Percentiles rank a stretch among this genome's conserved stretches.
These are phyloP conservation scores for Emiliania huxleyi DNA, from an alignment of 78 protist species.

Conservation along the genomic window DNA sequence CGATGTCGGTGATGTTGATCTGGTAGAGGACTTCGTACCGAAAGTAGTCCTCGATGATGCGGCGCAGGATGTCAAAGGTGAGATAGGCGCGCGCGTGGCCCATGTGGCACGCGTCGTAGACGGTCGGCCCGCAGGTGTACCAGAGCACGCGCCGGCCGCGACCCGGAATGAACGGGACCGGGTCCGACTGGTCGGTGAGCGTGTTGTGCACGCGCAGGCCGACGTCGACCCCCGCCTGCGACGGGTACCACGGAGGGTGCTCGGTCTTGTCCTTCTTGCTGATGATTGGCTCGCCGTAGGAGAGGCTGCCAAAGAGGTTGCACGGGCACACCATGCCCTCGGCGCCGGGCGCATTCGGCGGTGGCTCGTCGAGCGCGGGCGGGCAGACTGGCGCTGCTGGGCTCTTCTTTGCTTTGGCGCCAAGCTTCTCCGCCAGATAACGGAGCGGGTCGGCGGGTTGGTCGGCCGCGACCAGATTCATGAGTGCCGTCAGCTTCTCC, in stretches of 20 bases:
- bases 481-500: too few species aligned
- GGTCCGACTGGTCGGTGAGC: neutral
- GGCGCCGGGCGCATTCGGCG: too few species aligned
- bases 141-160: neutral
- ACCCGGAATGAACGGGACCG: neutral
- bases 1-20: conserved; percentile 65
- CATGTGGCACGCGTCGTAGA: conserved; percentile 64
- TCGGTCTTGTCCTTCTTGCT: too few species aligned
- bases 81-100: conserved; percentile 73
- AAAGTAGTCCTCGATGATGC: conserved; percentile 57
- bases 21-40: conserved; percentile 42
- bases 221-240: neutral
- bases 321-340: too few species aligned
- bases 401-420: too few species aligned
- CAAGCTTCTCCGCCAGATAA: too few species aligned
- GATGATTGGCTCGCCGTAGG: too few species aligned
- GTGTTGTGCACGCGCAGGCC: conserved; percentile 5
- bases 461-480: too few species aligned
- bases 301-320: too few species aligned
- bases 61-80: conserved; percentile 61
- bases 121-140: conserved; percentile 79
- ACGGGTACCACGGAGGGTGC: neutral
- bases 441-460: too few species aligned
- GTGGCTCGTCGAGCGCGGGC: too few species aligned
- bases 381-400: too few species aligned